Base-by-base conservation (phyloP, 305 asterid species). In the Fraxinus baroniana region DNA sequence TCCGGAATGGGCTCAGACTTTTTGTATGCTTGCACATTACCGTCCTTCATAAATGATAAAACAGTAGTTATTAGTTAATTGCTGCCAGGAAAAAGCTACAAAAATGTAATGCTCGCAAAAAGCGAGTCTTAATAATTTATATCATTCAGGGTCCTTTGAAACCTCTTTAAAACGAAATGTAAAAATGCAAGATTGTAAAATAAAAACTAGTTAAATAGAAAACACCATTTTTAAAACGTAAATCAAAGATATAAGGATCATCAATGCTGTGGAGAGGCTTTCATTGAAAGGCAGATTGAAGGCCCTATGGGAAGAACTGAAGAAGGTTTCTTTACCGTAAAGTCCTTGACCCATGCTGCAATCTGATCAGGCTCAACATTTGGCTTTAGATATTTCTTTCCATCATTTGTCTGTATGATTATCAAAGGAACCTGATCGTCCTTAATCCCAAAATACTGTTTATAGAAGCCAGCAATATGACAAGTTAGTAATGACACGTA, bases 391-490 rank as follows among this genome's bases (percentile, higher is more conserved):
- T 90, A 94, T 84, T 94, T 95, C 85, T 85, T 83, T 81, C 94
- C 91, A 41, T 89, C 97, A 80, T 60, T 91, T 30, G 87, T 87
- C 85, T 92, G 97, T 84, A 95, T 88, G 83, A 95, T 71, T 86
- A 95, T 86, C 80, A 95, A 91, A 78, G 99, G 99, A 74, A 91
- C 90, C 83, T 95, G 97, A 74, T 94, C 96, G 18, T 90, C 94
- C 86, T 90, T 91, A 84, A 95, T 88, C 82, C 97, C 98, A 87
- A 94, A 94, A 86, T 84, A 93, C 99, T 95, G 91, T 73, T 80
- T 78, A 82, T 66, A 18, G 2, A 79, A 75, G 82, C 83, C 41
- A 75, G 78, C 5, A 1, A 78, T 68, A 78, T 66, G 37, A 81
- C 80, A 76, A 44, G 35, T 77, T 49, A 74, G 66, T 22, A 64